Base-by-base conservation (phyloP, 306 rosid species). In the Lotus japonicus region DNA sequence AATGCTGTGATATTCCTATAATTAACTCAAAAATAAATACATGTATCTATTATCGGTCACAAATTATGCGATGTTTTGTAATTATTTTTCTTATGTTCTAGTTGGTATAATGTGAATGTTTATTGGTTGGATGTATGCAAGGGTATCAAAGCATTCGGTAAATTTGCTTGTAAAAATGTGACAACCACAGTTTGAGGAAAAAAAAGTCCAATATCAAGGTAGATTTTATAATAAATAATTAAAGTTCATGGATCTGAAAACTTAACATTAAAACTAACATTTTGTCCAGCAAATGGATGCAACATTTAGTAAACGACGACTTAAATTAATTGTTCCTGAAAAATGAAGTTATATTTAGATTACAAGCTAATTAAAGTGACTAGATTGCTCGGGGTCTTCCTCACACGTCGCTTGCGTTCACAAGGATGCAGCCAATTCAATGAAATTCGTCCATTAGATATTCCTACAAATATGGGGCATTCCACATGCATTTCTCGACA, bases 181-280 rank as follows among this genome's bases (percentile, higher is more conserved):
- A 45, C 4, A 0, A 43, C 36, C 36, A 4, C 0, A 6, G 7
- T 6, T 5, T 26, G 2, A 3, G 0, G 2, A 19, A n/a, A 14
- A 64, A 45, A 5, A 26, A 7, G 39, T 11, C 7, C 0, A 11
- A 19, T 19, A 12, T 70, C 4, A 33, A 59, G 11, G 36, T 60
- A 31, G 54, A 2, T 55, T 60, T 69, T 5, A 60, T 51, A 13
- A 49, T 49, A 38, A 21, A 48, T 31, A 60, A 68, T 9, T 13
- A 54, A 71, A 71, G 76, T 71, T 51, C 43, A 21, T 6, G 61
- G 48, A 72, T 72, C 46, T 72, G 35, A 51, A 61, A 53, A 16
- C 63, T 42, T 59, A 48, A 59, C 43, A 55, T 31, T 55, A 61
- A 53, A 16, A 54, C 33, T 59, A 48, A 59, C 43, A 55, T 31